Base-by-base conservation (phyloP, 2,329 filamentous ascomycete genomes). In the Botrytis galanthina region DNA sequence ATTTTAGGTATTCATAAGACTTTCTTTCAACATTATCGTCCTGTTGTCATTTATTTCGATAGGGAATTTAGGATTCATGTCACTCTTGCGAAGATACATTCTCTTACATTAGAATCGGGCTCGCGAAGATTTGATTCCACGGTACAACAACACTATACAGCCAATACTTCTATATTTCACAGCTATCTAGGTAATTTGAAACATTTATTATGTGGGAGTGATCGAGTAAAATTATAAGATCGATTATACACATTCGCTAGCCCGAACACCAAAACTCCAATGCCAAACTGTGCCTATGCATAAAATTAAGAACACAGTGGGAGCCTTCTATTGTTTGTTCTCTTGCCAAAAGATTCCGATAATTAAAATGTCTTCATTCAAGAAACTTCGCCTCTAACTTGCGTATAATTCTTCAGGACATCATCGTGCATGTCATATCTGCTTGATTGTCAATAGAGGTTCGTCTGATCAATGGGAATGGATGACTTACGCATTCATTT, bases 401-500 rank as follows among this genome's bases (percentile, higher is more conserved):
- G 18, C 29, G 37, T 37, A 54, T 68, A 68, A 54, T 68, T 48
- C 22, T 57, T 68, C 35, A 57, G 20, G 12, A 57, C 35, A 42
- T 68, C 66, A n/a, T 68, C 66, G 18, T 68, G 48, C 66, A 68
- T 68, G 18, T 68, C 66, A 57, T 68, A 68, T 32, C 66, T 68
- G 54, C 16, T 5, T 5, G 6, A 12, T 8, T 57, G n/a, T 68
- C 14, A 68, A 57, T 16, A 2, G 12, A 57, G 12, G 1, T 32
- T 42, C 12, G 18, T 42, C 9, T 22, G 20, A 42, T 68, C n/a
- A 22, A 18, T 22, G 10, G 4, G 18, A 29, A 8, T 10, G 1
- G 32, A 26, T 14, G 44, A 57, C 74, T 64, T 82, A 88, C 84
- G 84, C 83, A 73, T 92, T 91, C 89, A 92, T 91, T 79, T 92